Conservation (phyloP, 495 filamentous ascomycete genomes). For the Penicillium tannophilum region DNA sequence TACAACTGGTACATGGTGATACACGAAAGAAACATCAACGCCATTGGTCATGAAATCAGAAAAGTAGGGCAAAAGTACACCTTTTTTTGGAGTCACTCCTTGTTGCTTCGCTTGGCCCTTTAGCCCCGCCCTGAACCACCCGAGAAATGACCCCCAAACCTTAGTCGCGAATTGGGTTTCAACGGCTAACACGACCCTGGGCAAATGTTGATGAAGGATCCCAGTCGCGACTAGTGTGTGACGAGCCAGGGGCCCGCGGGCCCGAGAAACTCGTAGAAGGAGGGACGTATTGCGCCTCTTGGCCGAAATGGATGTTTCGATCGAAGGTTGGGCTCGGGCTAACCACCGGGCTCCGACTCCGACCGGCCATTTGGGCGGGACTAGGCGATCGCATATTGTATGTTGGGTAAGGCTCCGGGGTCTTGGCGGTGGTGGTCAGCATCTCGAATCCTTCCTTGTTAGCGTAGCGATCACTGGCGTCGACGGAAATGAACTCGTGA, state of each 20-base stretch:
- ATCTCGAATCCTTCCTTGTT: slow-evolving; percentile 81
- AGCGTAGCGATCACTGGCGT: slow-evolving; percentile 66
- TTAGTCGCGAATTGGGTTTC: background rate
- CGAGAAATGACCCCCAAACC: slow-evolving; percentile 1
- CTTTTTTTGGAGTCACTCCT: background rate
- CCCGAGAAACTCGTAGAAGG: slow-evolving; percentile 63
- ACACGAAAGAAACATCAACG: background rate
- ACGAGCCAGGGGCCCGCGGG: slow-evolving; percentile 52
- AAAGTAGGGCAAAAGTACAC: background rate
- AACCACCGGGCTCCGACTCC: slow-evolving; percentile 19
- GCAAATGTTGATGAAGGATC: slow-evolving; percentile 45
- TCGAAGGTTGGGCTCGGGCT: slow-evolving; percentile 36
- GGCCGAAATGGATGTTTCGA: slow-evolving; percentile 45
- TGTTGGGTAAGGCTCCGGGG: slow-evolving; percentile 39
- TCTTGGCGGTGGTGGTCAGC: slow-evolving; percentile 55
- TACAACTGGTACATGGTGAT: background rate
- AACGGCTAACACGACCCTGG: slow-evolving; percentile 5
- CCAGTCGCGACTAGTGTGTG: slow-evolving; percentile 36
- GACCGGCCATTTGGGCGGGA: slow-evolving; percentile 28
- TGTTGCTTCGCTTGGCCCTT: slow-evolving; percentile 1
- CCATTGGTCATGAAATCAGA: background rate
- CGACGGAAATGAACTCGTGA: slow-evolving; percentile 83
- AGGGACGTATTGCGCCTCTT: slow-evolving; percentile 56
- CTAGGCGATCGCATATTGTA: slow-evolving; percentile 43
- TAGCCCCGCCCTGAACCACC: background rate